Percentiles rank a stretch among this genome's conserved stretches.
phyloP scores from a whole-genome alignment of 2,329 filamentous ascomycete genomes.

The Furcasterigmium furcatum region DNA sequence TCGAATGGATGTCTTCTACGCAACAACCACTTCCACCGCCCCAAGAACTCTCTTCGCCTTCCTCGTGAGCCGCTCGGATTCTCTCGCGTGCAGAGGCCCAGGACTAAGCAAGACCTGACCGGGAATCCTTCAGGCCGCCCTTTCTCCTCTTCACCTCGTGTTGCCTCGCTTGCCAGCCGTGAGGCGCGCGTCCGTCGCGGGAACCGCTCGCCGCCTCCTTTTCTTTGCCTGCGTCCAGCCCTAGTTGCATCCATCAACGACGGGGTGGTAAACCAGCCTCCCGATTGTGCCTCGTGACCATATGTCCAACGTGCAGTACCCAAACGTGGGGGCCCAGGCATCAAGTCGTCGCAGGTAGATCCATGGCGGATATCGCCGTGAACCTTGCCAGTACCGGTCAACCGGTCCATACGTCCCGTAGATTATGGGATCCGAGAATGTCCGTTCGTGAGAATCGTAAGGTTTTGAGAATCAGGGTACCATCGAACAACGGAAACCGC shows the following conservation, averaged over 20 bases:
- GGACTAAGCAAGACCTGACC: background rate
- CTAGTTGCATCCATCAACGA: background rate
- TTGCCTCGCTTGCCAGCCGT: background rate
- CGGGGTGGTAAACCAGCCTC: background rate
- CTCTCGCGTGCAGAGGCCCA: slow-evolving; percentile 3
- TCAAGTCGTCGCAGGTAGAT: no score
- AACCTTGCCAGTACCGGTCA: background rate
- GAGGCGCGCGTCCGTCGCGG: background rate
- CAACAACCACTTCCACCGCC: slow-evolving; percentile 15
- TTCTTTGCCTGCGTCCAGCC: background rate
- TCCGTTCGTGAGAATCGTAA: slow-evolving; percentile 13
- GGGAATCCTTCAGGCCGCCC: no score
- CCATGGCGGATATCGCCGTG: background rate
- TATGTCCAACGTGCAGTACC: slow-evolving; percentile 1
- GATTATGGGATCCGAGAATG: background rate
- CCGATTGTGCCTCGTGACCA: background rate
- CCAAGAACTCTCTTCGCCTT: slow-evolving; percentile 12
- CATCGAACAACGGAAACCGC: slow-evolving; percentile 12
- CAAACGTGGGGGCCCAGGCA: background rate
- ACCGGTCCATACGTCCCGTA: background rate
- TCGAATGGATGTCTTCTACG: slow-evolving; percentile 12
- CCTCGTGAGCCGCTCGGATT: slow-evolving; percentile 12
- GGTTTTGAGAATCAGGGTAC: slow-evolving; percentile 8
- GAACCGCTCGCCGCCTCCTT: background rate
- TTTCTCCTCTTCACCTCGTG: background rate